phyloP scores from a whole-genome alignment of 2,329 filamentous ascomycete genomes.

The Sporothrix brasiliensis region DNA sequence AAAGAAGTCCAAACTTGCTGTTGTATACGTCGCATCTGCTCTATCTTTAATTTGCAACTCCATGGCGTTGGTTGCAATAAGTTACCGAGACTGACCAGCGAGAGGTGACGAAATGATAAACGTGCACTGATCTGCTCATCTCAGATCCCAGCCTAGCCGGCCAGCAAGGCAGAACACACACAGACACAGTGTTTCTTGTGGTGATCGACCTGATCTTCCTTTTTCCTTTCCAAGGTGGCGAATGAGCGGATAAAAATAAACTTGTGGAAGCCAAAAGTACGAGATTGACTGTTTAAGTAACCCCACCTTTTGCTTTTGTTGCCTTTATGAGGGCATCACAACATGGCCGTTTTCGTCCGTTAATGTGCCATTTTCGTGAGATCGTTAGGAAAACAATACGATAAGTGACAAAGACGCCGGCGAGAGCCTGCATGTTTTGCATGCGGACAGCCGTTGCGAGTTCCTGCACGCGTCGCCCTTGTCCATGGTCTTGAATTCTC shows the following conservation, averaged over 20 bases:
- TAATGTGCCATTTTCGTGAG: background rate
- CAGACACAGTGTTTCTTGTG: background rate
- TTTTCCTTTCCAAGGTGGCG: background rate
- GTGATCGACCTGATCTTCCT: slow-evolving; percentile 8
- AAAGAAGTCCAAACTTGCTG: background rate
- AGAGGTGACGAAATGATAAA: background rate
- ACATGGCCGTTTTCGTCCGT: background rate
- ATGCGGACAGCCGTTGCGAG: background rate
- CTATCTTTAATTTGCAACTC: background rate
- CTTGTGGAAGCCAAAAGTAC: slow-evolving; percentile 6
- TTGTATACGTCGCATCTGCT: background rate
- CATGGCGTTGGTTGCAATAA: background rate
- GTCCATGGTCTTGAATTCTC: background rate
- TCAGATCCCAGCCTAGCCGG: slow-evolving; percentile 4
- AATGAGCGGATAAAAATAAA: slow-evolving; percentile 20
- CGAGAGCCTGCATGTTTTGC: background rate
- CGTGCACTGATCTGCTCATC: slow-evolving; percentile 11
- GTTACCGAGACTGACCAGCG: slow-evolving; percentile 18
- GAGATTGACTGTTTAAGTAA: background rate
- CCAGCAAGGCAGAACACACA: background rate
- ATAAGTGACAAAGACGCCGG: background rate
- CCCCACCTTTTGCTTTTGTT: background rate
- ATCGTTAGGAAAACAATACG: background rate
- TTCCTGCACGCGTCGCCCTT: background rate
- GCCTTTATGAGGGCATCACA: background rate